Percentiles rank a stretch among this genome's conserved stretches.
Evolutionary conservation across 768 basidiomycete genomes (phyloP).

Genomic region (Russula sp.): DNA sequence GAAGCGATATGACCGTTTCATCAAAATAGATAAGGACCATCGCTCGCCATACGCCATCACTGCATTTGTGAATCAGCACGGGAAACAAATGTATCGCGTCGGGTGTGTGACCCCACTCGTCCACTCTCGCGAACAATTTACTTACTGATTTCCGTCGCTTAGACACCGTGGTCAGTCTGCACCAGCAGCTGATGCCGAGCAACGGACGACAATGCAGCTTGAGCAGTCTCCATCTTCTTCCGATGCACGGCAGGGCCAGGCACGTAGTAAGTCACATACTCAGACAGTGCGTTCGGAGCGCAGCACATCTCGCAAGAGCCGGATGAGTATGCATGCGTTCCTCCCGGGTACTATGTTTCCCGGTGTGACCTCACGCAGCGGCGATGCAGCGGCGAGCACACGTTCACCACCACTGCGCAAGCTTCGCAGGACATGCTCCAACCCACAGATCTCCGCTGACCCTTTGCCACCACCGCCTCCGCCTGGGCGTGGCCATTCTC

Average conservation of each 20-base stretch:
- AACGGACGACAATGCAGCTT: conserved; percentile 27
- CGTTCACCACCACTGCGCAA: conserved; percentile 40
- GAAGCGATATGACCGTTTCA: conserved; percentile 59
- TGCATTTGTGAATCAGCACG: conserved; percentile 76
- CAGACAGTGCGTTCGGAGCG: conserved; percentile 16
- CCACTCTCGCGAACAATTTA: not conserved
- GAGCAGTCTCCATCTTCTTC: conserved; percentile 10
- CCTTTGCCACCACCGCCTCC: conserved; percentile 24
- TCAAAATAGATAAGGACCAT: conserved; percentile 57
- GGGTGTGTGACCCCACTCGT: conserved; percentile 43
- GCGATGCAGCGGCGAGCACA: conserved; percentile 15
- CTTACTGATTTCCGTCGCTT: not conserved
- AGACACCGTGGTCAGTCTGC: conserved; percentile 58
- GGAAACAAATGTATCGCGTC: conserved; percentile 68
- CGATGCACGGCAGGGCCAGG: conserved; percentile 2
- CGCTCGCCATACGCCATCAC: conserved; percentile 79
- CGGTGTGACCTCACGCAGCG: conserved; percentile 25
- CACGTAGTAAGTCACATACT: conserved; percentile 8
- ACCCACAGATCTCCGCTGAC: conserved; percentile 43
- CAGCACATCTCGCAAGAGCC: conserved; percentile 39
- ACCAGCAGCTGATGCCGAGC: conserved; percentile 49
- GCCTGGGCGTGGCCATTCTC: conserved; percentile 61
- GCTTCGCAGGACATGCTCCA: conserved; percentile 67
- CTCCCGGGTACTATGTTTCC: conserved; percentile 45
- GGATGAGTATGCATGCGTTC: conserved; percentile 62